Evolutionary conservation across 768 basidiomycete genomes (phyloP).

Genomic region (Tulasnella sp.): DNA sequence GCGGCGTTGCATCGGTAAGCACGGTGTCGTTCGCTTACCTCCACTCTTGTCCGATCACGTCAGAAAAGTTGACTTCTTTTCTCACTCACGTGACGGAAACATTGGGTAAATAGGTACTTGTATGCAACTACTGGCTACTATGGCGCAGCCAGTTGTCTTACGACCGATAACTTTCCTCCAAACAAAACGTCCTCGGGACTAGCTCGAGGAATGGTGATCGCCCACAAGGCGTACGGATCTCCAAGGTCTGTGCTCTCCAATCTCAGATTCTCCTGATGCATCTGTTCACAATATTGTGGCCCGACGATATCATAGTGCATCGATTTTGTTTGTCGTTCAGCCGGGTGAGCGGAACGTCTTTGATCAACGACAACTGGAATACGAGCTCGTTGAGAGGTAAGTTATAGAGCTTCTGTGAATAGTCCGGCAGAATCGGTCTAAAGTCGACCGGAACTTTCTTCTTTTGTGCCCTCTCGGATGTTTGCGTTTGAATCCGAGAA

Average conservation of each 20-base stretch:
- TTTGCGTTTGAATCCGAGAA: slow-evolving; percentile 5
- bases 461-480: not conserved
- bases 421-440: not conserved
- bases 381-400: slow-evolving; percentile 68
- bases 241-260: slow-evolving; percentile 29
- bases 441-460: not conserved
- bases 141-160: slow-evolving; percentile 41
- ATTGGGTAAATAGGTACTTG: slow-evolving; percentile 44
- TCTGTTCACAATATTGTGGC: not conserved
- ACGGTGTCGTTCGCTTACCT: not conserved
- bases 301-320: slow-evolving; percentile 28
- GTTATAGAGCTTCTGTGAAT: slow-evolving; percentile 19
- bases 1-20: slow-evolving; percentile 66
- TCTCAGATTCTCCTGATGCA: not conserved
- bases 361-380: slow-evolving; percentile 84
- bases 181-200: slow-evolving; percentile 65
- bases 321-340: slow-evolving; percentile 82
- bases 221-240: slow-evolving; percentile 61
- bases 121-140: slow-evolving; percentile 55
- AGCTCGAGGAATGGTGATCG: slow-evolving; percentile 64
- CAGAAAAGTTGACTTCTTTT: not conserved
- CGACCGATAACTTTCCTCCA: slow-evolving; percentile 46
- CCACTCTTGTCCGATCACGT: not conserved
- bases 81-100: not conserved
- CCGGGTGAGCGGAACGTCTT: slow-evolving; percentile 85